Base-by-base conservation (phyloP, 345 rosid genomes). In the Reutealis trisperma region DNA sequence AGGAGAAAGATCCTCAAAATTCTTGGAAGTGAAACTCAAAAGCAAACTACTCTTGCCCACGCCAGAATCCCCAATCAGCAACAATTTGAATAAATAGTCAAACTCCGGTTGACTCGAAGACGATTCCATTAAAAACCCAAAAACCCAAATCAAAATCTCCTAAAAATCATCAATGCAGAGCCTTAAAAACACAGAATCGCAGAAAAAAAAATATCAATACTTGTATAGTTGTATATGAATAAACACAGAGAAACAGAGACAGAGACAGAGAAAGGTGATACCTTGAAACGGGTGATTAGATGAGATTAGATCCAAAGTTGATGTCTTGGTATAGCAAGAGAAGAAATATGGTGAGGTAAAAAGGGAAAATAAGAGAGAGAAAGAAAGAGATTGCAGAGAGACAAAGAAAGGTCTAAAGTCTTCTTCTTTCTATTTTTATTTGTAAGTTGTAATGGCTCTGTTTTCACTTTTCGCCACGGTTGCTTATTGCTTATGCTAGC, bases 371-470 rank as follows among this genome's bases (percentile, higher is more conserved):
- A 60, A 37, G 37, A 34, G 37, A 34, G 37, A 34, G 37, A 34
- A 34, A 4, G 37, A 34, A n/a, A n/a, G 30, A 65, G 63, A 54
- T 58, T 75, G 57, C 80, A 64, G 47, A 77, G 62, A 63, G 54
- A 72, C 60, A 51, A 83, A 71, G 86, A 75, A 76, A 79, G 67
- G 70, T 77, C 82, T 54, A 15, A 74, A 69, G 79, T 81, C 77
- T 71, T 74, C 86, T 62, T 76, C 69, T 37, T 55, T 34, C 67
- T 55, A 18, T 51, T 30, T 14, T 27, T 32, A 25, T 14, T 61
- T 25, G 32, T 41, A 61, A 59, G 75, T 60, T 63, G 71, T 15
- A 21, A 63, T 30, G 68, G 69, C 60, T 30, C 27, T 34, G 37
- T 34, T 51, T 52, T 22, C 61, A 10, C 71, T 22, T 64, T 47